A percentile compares a stretch with the other conserved stretches of the same genome.
phyloP scores from a whole-genome alignment of 768 basidiomycete genomes.

The Candolleomyces efflorescens region DNA sequence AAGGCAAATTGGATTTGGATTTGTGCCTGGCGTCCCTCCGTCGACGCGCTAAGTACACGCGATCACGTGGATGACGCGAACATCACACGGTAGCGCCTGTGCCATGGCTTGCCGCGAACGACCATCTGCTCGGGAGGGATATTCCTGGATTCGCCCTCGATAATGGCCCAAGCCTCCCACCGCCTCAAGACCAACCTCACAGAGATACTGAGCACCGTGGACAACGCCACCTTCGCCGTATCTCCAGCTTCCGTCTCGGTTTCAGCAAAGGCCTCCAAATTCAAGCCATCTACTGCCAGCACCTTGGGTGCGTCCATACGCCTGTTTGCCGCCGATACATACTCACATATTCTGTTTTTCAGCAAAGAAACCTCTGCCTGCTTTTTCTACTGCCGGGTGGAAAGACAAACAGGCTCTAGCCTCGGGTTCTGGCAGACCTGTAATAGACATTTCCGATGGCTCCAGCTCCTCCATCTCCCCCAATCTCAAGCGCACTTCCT shows the following conservation, averaged over 20 bases:
- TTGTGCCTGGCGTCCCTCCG: too few relatives aligned
- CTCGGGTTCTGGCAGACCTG: neutral
- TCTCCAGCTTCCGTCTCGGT: neutral
- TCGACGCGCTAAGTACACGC: too few relatives aligned
- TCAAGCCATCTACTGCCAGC: slow-evolving; percentile 36
- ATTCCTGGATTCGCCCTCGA: too few relatives aligned
- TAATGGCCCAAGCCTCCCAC: too few relatives aligned
- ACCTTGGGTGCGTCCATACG: too few relatives aligned
- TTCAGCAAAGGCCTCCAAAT: slow-evolving; percentile 24
- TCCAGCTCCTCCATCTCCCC: slow-evolving; percentile 24
- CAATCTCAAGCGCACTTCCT: slow-evolving; percentile 35
- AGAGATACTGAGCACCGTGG: neutral
- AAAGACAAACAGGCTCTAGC: slow-evolving; percentile 7
- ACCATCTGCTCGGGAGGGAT: too few relatives aligned
- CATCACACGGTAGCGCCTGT: neutral
- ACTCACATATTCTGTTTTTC: neutral
- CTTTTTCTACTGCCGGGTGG: slow-evolving; percentile 46
- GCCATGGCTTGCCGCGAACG: too few relatives aligned
- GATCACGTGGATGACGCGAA: neutral
- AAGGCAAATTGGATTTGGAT: too few relatives aligned
- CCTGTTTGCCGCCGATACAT: neutral
- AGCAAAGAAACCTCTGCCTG: slow-evolving; percentile 25
- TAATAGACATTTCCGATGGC: slow-evolving; percentile 32
- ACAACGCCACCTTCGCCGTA: neutral
- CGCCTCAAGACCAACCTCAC: neutral